Evolutionary conservation across 495 filamentous ascomycete species (phyloP), one percentile per base, ranked within the genome.

Genomic region (Podospora appendiculata): DNA sequence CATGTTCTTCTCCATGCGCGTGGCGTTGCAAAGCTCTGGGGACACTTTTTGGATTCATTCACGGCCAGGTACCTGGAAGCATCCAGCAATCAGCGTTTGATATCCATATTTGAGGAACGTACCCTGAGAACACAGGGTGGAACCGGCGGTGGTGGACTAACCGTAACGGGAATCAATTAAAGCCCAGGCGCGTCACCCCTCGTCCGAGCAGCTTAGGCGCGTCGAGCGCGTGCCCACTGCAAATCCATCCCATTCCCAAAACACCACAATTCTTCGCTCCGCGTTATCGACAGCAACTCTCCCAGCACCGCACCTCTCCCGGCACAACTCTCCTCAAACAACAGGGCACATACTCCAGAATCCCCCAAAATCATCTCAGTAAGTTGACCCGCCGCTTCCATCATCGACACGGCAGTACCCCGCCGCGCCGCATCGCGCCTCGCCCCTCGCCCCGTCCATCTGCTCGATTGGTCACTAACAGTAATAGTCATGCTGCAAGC

Each of bases 401-500:
- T 45, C 43, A 45, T 3, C 8, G 43, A 45, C 43, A 32, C 32
- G 13, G 10, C 45, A 10, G 1, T 48, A 48, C 46, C 46, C 32
- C 49, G 41, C 16, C 32, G 25, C 17, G 16, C 8, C 32, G 1
- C 44, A 18, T 33, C 43, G 7, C 8, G 1, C n/a, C 41, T 25
- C 25, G 25, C 25, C n/a, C n/a, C 25, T 25, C 25, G 25, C 25
- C 25, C 5, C 25, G 25, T 2, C 25, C 25, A 25, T 25, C 25
- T 5, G 25, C 25, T 25, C 25, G 5, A 25, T 25, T 4, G 41
- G 10, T 4, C 10, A 11, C 34, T 17, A 25, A 36, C 43, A 33
- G 25, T 33, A 8, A 49, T 55, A 71, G 67, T 55, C 44, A 77
- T 98, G 93, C 81, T 98, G 73, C 93, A 98, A 80, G 93, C 93